Base-by-base conservation (phyloP, 176 grass and related monocot species). In the Carex scoparia region DNA sequence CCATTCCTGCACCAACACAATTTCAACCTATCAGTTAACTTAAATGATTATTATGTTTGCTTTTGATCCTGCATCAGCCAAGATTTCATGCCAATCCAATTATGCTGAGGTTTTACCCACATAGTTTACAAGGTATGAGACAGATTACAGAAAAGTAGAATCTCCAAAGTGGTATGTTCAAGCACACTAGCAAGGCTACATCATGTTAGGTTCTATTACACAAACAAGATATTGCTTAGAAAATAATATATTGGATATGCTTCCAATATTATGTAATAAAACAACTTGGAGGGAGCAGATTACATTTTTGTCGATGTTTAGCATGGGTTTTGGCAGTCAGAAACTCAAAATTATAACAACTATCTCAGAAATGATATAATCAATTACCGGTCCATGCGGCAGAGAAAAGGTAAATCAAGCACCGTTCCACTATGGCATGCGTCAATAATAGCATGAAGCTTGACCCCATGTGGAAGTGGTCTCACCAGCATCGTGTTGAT, bases 351-450 rank as follows among this genome's bases (percentile, higher is more conserved):
- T 42, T 35, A 28, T 74, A 74, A 14, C 3, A 16, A 55, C 28
- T 56, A 28, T 57, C 27, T 78, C 1, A 78, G 9, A 56, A 56
- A 56, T 57, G 10, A 57, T 56, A 78, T 55, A 33, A 75, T 28
- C 38, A 75, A 49, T 73, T 79, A 95, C 95, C 91, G 88, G 71
- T 92, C 32, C 96, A 99, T 99, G 85, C 93, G 91, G 90, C 96
- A 99, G 48, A 95, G 90, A 70, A 89, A 99, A 51, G 93, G 91
- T 68, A 99, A 85, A 92, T 99, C 96, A 79, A 99, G 93, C 18
- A 92, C 87, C 35, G 96, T 99, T 59, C 96, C 96, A 80, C 96
- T 99, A 68, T 99, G 96, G 85, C 96, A 99, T 63, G 96, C 90
- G 87, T 99, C 96, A 65, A 99, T 94, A 19, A 99, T 88, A 53